Evolutionary conservation across 768 basidiomycete species (phyloP).

Genomic region (Hygrocybe coccinea): DNA sequence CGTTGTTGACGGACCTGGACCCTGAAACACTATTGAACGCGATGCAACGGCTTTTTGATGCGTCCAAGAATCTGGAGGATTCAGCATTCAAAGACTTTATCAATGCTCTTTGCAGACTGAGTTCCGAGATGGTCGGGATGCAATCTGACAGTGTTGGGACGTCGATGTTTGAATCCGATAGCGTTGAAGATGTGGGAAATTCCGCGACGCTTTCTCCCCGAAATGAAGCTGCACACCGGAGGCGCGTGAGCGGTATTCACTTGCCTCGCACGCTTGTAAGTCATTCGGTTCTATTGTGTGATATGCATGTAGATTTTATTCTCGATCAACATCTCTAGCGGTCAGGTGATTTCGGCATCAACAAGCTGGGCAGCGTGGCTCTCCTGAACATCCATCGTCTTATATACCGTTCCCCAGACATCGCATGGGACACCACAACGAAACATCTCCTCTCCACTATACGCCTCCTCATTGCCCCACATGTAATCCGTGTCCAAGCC

Average conservation of each 20-base stretch:
- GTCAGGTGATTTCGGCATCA: slow-evolving; percentile 92
- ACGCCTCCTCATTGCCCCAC: slow-evolving; percentile 63
- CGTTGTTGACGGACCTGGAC: slow-evolving; percentile 68
- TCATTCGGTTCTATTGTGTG: background rate
- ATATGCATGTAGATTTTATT: background rate
- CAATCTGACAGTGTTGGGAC: slow-evolving; percentile 46
- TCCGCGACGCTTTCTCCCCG: slow-evolving; percentile 37
- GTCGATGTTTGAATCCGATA: slow-evolving; percentile 32
- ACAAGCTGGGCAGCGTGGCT: slow-evolving; percentile 74
- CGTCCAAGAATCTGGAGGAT: slow-evolving; percentile 80
- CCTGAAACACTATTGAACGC: slow-evolving; percentile 65
- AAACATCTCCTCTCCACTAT: slow-evolving; percentile 76
- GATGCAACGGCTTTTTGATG: slow-evolving; percentile 83
- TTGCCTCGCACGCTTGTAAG: slow-evolving; percentile 72
- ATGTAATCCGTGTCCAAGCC: slow-evolving; percentile 80
- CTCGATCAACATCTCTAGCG: slow-evolving; percentile 42
- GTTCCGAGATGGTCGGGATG: slow-evolving; percentile 91
- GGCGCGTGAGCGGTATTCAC: slow-evolving; percentile 85
- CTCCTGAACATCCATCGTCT: slow-evolving; percentile 84
- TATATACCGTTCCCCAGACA: slow-evolving; percentile 71
- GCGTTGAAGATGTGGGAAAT: slow-evolving; percentile 36
- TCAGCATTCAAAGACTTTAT: slow-evolving; percentile 73
- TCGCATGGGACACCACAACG: slow-evolving; percentile 83
- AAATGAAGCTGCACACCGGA: slow-evolving; percentile 46
- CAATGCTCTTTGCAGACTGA: slow-evolving; percentile 75